A percentile compares a stretch with the other conserved stretches of the same genome.
Conservation (phyloP, 208 protist genomes). For the Leishmania guyanensis region DNA sequence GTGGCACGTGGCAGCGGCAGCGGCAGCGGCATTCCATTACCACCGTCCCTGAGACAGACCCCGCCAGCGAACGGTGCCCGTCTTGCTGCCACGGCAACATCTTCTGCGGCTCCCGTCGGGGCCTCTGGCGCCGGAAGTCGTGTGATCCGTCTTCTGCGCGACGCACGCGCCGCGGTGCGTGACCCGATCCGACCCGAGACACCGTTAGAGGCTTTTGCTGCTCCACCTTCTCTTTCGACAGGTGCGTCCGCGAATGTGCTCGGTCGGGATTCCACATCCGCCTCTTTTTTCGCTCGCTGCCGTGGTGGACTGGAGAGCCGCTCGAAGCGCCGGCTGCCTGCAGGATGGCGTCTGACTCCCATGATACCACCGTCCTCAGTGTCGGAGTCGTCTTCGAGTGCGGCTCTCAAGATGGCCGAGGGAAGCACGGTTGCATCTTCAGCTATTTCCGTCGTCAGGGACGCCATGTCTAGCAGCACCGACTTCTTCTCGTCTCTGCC, state of each 20-base stretch:
- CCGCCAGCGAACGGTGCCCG: background rate
- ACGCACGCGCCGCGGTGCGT: conserved; percentile 60
- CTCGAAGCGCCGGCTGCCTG: conserved; percentile 29
- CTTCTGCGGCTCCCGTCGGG: background rate
- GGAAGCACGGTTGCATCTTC: background rate
- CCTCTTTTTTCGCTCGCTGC: conserved; percentile 4
- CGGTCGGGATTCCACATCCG: background rate
- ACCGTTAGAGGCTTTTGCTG: conserved; percentile 28
- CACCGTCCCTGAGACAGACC: background rate
- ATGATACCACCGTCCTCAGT: conserved; percentile 10
- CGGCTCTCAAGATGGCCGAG: background rate
- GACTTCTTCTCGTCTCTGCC: background rate
- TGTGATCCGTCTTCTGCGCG: conserved; percentile 55
- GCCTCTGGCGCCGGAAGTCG: conserved; percentile 41
- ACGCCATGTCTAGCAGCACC: background rate
- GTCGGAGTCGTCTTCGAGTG: background rate
- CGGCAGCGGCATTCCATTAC: conserved; percentile 12
- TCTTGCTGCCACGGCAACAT: no score
- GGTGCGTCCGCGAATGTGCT: background rate
- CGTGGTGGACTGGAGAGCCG: conserved; percentile 7
- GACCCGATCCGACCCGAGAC: conserved; percentile 60
- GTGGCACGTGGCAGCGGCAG: background rate
- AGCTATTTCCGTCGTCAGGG: background rate
- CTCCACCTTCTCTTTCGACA: background rate
- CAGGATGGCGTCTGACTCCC: conserved; percentile 33